phyloP scores from a whole-genome alignment of 148 eudicot genomes.

The Chenopodium album region DNA sequence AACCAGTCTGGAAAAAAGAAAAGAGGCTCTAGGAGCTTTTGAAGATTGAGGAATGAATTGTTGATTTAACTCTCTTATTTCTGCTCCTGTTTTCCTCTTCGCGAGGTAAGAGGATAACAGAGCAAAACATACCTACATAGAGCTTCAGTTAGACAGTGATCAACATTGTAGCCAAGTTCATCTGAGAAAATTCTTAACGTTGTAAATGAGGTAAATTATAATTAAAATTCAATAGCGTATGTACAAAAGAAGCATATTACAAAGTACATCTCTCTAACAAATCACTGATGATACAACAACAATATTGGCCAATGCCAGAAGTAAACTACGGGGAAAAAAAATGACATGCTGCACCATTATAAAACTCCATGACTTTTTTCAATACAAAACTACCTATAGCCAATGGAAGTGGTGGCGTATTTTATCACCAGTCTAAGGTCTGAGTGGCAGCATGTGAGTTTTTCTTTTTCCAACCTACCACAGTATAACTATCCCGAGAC shows the following conservation, averaged over 20 bases:
- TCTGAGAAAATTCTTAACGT: background rate
- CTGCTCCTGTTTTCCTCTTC: background rate
- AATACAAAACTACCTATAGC: background rate
- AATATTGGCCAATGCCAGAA: background rate
- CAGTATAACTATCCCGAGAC: background rate
- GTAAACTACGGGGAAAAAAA: background rate
- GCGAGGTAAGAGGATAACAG: background rate
- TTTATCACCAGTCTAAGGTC: background rate
- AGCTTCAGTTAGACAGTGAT: background rate
- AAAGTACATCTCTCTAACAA: slow-evolving; percentile 9
- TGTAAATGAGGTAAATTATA: background rate
- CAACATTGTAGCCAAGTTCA: background rate
- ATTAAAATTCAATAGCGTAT: background rate
- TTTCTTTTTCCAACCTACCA: background rate
- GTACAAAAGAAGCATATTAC: background rate
- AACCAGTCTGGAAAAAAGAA: no score
- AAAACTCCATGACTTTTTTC: background rate
- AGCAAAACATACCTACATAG: background rate
- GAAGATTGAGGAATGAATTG: background rate
- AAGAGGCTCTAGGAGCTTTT: no score
- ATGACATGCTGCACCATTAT: background rate
- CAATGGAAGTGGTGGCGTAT: background rate
- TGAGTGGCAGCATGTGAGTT: background rate
- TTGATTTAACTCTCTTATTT: background rate
- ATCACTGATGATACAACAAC: slow-evolving; percentile 15